Evolutionary conservation across 1,139 yeast species (phyloP).

Genomic region (Zygosaccharomyces pseudobailii): DNA sequence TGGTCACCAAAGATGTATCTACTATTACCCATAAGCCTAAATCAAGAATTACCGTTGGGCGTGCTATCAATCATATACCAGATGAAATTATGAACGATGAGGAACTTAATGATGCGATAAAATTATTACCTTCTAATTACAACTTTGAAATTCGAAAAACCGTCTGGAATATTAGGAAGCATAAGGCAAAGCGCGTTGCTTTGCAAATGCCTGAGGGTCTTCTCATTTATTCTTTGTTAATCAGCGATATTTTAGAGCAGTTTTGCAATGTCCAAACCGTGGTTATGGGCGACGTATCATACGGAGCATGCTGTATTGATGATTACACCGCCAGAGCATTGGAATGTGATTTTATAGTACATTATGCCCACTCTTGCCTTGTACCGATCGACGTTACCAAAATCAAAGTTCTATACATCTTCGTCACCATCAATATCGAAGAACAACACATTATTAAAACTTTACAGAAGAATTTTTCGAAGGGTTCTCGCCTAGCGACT

Average conservation of each 20-base stretch:
- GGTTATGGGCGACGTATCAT: conserved; percentile 98
- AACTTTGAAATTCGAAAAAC: conserved; percentile 96
- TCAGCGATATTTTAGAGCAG: conserved; percentile 87
- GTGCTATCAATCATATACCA: conserved; percentile 85
- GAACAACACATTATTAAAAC: conserved; percentile 78
- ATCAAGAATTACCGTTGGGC: conserved; percentile 33
- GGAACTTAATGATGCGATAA: conserved; percentile 76
- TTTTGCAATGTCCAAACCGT: conserved; percentile 83
- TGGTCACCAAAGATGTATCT: conserved; percentile 15
- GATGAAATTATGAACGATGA: conserved; percentile 72
- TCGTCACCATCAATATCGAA: conserved; percentile 89
- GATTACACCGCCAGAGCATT: conserved; percentile 90
- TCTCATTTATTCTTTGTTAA: conserved; percentile 76
- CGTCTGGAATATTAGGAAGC: conserved; percentile 81
- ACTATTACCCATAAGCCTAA: conserved; percentile 33
- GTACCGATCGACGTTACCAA: conserved; percentile 91
- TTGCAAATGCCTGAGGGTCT: conserved; percentile 98
- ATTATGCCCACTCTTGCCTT: conserved; percentile 94
- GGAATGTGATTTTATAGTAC: conserved; percentile 91
- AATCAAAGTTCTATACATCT: conserved; percentile 88
- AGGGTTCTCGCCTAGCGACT: conserved; percentile 62
- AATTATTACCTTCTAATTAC: conserved; percentile 80
- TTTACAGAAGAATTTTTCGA: conserved; percentile 60
- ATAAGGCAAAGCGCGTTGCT: conserved; percentile 73
- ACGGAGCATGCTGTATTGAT: conserved; percentile 98